Conservation (phyloP, 169 alveolate genomes). For the Eimeria zaria region DNA sequence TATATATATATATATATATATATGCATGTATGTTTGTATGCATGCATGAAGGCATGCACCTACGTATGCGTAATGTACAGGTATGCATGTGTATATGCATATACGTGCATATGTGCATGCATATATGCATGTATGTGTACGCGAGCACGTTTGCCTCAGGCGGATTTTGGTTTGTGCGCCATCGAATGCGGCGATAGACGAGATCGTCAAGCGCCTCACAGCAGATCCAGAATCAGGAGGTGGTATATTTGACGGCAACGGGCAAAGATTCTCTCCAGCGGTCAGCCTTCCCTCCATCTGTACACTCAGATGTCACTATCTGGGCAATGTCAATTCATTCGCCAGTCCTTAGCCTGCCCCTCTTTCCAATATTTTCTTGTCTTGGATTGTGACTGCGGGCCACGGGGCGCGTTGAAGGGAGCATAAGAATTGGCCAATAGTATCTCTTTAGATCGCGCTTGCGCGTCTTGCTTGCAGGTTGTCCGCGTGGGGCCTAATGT, state of each 20-base stretch:
- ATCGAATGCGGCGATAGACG: slow-evolving; percentile 99
- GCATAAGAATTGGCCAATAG: neutral
- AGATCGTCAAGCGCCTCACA: slow-evolving; percentile 96
- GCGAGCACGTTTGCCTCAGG: slow-evolving; percentile 6
- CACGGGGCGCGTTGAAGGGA: neutral
- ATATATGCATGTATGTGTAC: neutral
- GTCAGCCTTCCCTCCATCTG: slow-evolving; percentile 74
- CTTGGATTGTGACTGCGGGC: neutral
- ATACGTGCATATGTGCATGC: too few relatives aligned
- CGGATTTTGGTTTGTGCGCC: slow-evolving; percentile 99
- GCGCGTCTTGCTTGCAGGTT: slow-evolving; percentile 83
- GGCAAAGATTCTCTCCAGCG: slow-evolving; percentile 91
- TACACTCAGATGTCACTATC: neutral
- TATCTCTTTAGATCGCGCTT: neutral
- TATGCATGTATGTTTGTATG: neutral
- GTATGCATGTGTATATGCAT: neutral
- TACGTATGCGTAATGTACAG: neutral
- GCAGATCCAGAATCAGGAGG: slow-evolving; percentile 87
- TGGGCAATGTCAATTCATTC: neutral
- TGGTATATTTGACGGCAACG: slow-evolving; percentile 94
- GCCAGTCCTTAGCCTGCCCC: neutral
- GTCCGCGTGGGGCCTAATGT: slow-evolving; percentile 96
- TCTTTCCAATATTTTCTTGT: neutral
- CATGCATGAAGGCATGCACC: too few relatives aligned
- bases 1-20: too few relatives aligned